Conservation (phyloP, 805 yeast genomes). For the Metschnikowia kofuensis region DNA sequence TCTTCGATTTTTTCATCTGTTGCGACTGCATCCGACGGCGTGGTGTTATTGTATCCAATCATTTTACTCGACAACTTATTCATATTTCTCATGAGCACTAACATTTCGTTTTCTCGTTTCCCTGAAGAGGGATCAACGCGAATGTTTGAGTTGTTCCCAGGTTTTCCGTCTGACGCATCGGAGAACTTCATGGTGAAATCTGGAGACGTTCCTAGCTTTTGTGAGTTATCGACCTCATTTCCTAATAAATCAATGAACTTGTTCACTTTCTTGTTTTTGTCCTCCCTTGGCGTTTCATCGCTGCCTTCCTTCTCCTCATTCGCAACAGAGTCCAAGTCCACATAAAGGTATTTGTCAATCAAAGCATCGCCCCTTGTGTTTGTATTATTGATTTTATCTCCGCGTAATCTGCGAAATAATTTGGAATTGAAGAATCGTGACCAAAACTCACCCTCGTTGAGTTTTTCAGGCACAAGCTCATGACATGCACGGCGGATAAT, state of each 20-base stretch:
- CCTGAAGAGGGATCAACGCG: conserved; percentile 8
- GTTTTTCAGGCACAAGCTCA: conserved; percentile 79
- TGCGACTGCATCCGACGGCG: not conserved
- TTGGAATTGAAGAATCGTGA: conserved; percentile 90
- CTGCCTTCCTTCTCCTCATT: conserved; percentile 35
- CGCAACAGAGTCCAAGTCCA: conserved; percentile 56
- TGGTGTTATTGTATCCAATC: conserved; percentile 44
- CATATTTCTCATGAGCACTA: conserved; percentile 81
- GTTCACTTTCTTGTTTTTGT: conserved; percentile 47
- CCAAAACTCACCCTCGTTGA: conserved; percentile 94
- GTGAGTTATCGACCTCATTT: conserved; percentile 77
- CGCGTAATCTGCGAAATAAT: conserved; percentile 80
- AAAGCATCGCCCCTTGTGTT: conserved; percentile 81
- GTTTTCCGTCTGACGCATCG: conserved; percentile 26
- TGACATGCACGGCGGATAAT: conserved; percentile 83
- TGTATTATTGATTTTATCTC: conserved; percentile 69
- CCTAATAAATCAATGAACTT: conserved; percentile 77
- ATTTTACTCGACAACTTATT: conserved; percentile 81
- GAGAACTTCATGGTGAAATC: conserved; percentile 82
- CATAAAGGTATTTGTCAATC: conserved; percentile 76
- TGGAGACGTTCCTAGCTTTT: conserved; percentile 72
- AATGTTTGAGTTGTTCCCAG: not conserved
- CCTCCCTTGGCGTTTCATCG: conserved; percentile 34
- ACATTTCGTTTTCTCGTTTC: conserved; percentile 54
- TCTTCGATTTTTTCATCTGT: conserved; percentile 28